A percentile compares a stretch with the other conserved stretches of the same genome.
phyloP scores from a whole-genome alignment of 2,329 filamentous ascomycete species.

The Sclerotinia trifoliorum region DNA sequence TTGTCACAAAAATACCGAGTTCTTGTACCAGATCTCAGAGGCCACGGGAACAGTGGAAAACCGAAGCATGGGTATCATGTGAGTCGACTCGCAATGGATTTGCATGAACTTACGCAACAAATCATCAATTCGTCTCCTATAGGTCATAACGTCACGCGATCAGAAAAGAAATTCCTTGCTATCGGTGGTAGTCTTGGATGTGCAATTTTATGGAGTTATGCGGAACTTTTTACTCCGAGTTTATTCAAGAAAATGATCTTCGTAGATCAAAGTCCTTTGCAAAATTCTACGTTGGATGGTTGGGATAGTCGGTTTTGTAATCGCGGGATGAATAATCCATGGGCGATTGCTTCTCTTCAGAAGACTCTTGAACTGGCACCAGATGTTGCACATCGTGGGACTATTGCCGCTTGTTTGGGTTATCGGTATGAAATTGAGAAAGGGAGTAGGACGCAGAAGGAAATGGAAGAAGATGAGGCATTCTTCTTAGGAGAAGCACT shows the following conservation, averaged over 20 bases:
- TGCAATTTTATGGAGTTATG: constrained; percentile 39
- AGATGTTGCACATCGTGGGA: constrained; percentile 34
- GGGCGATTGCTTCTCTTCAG: constrained; percentile 35
- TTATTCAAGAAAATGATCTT: constrained; percentile 37
- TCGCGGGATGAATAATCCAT: constrained; percentile 36
- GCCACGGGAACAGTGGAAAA: constrained; percentile 37
- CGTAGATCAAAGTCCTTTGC: constrained; percentile 39
- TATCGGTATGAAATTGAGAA: constrained; percentile 34
- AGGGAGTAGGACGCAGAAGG: background rate
- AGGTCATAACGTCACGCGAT: background rate
- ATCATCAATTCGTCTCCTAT: constrained; percentile 6
- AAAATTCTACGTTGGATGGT: constrained; percentile 34
- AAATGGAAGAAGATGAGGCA: constrained; percentile 28
- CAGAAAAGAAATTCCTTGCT: constrained; percentile 25
- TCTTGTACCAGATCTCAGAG: constrained; percentile 38
- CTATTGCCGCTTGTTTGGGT: constrained; percentile 37
- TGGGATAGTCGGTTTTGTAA: constrained; percentile 38
- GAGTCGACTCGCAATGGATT: constrained; percentile 37
- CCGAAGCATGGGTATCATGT: constrained; percentile 38
- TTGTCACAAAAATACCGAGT: constrained; percentile 32
- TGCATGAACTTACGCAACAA: constrained; percentile 33
- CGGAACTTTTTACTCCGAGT: constrained; percentile 35
- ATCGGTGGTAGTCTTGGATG: constrained; percentile 39
- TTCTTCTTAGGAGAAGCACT: constrained; percentile 39
- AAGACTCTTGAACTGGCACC: constrained; percentile 32